phyloP scores from a whole-genome alignment of 148 eudicot genomes.

The Fallopia convolvulus region DNA sequence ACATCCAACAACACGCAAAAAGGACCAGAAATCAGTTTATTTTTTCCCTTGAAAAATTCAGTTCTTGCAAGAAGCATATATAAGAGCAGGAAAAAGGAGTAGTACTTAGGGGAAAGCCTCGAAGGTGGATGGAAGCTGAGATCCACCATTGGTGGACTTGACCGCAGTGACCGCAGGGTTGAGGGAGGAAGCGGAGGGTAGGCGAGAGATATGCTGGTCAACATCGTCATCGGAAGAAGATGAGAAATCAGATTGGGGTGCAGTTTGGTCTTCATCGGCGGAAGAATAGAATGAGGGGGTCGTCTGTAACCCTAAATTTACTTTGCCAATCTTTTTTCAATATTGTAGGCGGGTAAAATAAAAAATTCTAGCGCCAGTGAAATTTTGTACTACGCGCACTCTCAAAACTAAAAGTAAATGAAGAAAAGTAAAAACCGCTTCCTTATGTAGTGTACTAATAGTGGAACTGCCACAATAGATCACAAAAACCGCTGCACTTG shows the following conservation, averaged over 20 bases:
- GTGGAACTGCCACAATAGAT: too few species aligned
- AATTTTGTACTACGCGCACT: too few species aligned
- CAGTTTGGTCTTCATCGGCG: slow-evolving; percentile 40
- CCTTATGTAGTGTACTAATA: too few species aligned
- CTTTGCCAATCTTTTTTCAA: too few species aligned
- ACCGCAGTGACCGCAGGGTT: slow-evolving; percentile 30
- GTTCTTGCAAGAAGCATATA: background rate
- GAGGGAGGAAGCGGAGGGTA: slow-evolving; percentile 13
- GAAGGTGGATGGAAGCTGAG: slow-evolving; percentile 82
- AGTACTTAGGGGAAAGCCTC: slow-evolving; percentile 78
- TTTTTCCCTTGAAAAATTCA: too few species aligned
- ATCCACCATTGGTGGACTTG: slow-evolving; percentile 27
- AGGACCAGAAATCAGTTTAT: background rate
- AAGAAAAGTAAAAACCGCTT: too few species aligned
- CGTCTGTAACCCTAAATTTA: too few species aligned
- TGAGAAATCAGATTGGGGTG: slow-evolving; percentile 8
- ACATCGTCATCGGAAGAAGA: slow-evolving; percentile 40
- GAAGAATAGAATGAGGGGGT: slow-evolving; percentile 45
- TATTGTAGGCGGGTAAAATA: too few species aligned
- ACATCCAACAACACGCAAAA: slow-evolving; percentile 15
- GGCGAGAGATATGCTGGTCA: slow-evolving; percentile 23
- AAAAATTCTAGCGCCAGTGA: too few species aligned
- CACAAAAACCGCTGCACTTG: too few species aligned
- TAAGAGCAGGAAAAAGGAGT: background rate
- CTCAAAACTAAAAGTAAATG: too few species aligned